A percentile compares a stretch with the other conserved stretches of the same genome.
phyloP scores from a whole-genome alignment of 1,284 basidiomycete genomes.

The Pascua guehoae region DNA sequence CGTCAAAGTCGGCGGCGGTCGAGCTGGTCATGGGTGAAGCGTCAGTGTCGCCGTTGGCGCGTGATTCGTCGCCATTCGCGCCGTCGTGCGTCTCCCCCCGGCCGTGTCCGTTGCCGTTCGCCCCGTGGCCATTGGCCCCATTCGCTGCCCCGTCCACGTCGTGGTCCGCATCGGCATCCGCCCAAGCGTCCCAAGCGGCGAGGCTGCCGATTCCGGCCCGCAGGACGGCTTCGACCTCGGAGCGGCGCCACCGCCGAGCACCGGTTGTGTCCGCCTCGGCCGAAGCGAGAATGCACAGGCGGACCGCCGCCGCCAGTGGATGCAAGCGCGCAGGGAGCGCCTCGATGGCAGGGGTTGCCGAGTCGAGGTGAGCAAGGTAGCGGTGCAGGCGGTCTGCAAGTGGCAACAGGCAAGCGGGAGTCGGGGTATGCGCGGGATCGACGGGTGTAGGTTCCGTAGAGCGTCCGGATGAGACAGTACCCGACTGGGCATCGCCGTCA shows the following conservation, averaged over 20 bases:
- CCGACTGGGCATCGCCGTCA: neutral
- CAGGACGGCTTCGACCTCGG: conserved; percentile 65
- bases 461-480: too few relatives aligned
- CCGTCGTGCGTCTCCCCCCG: too few relatives aligned
- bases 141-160: neutral
- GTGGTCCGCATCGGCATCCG: conserved; percentile 6
- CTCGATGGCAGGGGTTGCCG: conserved; percentile 56
- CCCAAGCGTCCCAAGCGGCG: conserved; percentile 19
- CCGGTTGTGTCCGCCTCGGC: conserved; percentile 39
- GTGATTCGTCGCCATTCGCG: too few relatives aligned
- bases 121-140: too few relatives aligned
- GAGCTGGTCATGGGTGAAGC: neutral
- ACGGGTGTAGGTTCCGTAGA: too few relatives aligned
- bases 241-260: conserved; percentile 59
- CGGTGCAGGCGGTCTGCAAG: conserved; percentile 57
- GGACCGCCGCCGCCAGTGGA: conserved; percentile 35
- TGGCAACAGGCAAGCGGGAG: conserved; percentile 51
- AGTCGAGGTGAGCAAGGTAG: conserved; percentile 59
- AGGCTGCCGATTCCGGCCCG: conserved; percentile 45
- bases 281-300: conserved; percentile 43
- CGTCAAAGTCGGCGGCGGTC: conserved; percentile 41
- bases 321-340: conserved; percentile 28
- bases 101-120: too few relatives aligned
- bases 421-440: neutral
- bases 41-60: too few relatives aligned